These are phyloP conservation scores for Geum urbanum DNA, from an alignment of 306 rosid genomes.

Conservation along the genomic window DNA sequence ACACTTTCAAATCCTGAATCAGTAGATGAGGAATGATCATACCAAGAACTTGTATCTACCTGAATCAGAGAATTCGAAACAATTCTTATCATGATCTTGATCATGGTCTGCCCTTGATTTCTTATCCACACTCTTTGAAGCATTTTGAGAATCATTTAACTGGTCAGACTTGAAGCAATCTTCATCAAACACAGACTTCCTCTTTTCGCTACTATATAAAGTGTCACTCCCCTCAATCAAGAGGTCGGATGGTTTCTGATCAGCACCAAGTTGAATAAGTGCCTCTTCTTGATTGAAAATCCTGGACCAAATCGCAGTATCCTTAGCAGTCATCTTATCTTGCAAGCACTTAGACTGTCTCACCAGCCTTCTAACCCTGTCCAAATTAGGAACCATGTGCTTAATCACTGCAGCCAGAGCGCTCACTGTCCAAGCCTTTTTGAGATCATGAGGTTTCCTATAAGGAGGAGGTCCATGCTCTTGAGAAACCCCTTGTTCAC, in stretches of 20 bases:
- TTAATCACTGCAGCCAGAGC: slow-evolving; percentile 51
- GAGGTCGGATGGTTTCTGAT: background rate
- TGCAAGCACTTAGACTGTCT: slow-evolving; percentile 53
- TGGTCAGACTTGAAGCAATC: background rate
- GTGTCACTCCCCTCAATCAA: background rate
- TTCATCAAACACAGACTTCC: slow-evolving; percentile 31
- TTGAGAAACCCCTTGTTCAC: slow-evolving; percentile 42
- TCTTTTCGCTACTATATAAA: slow-evolving; percentile 19
- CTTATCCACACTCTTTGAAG: slow-evolving; percentile 22
- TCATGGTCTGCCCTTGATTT: slow-evolving; percentile 35
- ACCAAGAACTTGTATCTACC: background rate
- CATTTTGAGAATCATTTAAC: slow-evolving; percentile 20
- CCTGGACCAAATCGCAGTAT: slow-evolving; percentile 51
- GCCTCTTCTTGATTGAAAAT: slow-evolving; percentile 52
- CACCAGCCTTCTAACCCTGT: slow-evolving; percentile 38
- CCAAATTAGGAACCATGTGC: slow-evolving; percentile 50
- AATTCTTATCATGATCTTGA: background rate
- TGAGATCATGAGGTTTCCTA: slow-evolving; percentile 57
- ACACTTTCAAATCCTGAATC: slow-evolving; percentile 19
- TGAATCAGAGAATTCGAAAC: background rate
- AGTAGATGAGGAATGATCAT: slow-evolving; percentile 3
- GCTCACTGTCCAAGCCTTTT: slow-evolving; percentile 66
- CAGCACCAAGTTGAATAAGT: slow-evolving; percentile 16
- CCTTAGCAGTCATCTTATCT: slow-evolving; percentile 58
- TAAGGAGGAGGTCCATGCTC: slow-evolving; percentile 55